Percentiles rank a stretch among this genome's conserved stretches.
phyloP scores from a whole-genome alignment of 257 asterid species.

The Capsicum chinense region DNA sequence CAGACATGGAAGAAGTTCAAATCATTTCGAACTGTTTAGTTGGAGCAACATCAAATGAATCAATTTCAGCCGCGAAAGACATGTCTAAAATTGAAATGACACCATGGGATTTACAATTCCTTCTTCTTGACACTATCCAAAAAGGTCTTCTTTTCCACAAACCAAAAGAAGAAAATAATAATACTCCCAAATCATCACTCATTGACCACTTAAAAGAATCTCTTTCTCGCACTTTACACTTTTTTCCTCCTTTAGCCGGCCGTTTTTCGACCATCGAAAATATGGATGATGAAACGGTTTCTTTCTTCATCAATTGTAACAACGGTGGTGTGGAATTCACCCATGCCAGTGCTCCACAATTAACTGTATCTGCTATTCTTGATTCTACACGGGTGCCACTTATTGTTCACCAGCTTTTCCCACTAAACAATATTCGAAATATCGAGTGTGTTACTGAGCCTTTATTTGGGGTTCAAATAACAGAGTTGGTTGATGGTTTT shows the following conservation, averaged over 20 bases:
- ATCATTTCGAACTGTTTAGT: constrained; percentile 29
- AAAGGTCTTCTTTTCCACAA: constrained; percentile 34
- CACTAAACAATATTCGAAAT: constrained; percentile 13
- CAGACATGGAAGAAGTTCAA: constrained; percentile 30
- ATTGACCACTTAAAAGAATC: constrained; percentile 31
- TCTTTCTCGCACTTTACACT: constrained; percentile 39
- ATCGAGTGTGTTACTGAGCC: constrained; percentile 44
- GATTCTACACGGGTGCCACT: neutral
- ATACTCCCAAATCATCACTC: no score
- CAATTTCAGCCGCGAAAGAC: no score
- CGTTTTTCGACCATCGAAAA: constrained; percentile 35
- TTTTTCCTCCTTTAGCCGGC: constrained; percentile 60
- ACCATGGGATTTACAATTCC: constrained; percentile 38
- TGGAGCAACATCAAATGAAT: neutral
- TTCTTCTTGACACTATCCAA: constrained; percentile 29
- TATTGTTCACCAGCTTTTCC: neutral
- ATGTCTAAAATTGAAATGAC: constrained; percentile 22
- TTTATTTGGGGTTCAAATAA: constrained; percentile 47
- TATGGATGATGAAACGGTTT: constrained; percentile 7
- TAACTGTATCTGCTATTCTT: neutral
- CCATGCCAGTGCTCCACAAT: neutral
- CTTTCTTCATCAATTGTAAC: neutral
- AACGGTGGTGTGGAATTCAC: neutral
- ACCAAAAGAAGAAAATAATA: neutral
- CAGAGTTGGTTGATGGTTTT: constrained; percentile 48